phyloP scores from a whole-genome alignment of 2,329 filamentous ascomycete genomes.

The Phialemoniopsis sp. region DNA sequence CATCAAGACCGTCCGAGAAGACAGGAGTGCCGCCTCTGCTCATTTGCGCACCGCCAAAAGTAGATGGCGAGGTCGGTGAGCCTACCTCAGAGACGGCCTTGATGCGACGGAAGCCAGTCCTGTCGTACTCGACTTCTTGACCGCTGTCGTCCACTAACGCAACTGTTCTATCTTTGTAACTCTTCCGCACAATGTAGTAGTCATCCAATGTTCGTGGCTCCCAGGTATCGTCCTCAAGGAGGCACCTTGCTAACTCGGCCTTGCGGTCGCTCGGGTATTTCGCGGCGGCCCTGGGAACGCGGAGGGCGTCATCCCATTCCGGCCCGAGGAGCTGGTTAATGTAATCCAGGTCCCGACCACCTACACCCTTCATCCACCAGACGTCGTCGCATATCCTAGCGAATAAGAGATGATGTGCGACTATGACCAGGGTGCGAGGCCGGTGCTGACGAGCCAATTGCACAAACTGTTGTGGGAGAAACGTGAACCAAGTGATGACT shows the following conservation, averaged over 20 bases:
- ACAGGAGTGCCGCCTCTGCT: too few species aligned
- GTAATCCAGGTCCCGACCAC: slow-evolving; percentile 38
- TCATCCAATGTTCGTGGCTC: slow-evolving; percentile 20
- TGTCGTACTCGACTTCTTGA: slow-evolving; percentile 4
- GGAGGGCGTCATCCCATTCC: slow-evolving; percentile 34
- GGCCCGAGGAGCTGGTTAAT: slow-evolving; percentile 33
- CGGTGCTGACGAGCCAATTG: slow-evolving; percentile 33
- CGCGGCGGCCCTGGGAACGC: slow-evolving; percentile 33
- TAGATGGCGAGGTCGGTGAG: too few species aligned
- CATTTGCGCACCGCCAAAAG: too few species aligned
- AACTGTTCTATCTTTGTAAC: too few species aligned
- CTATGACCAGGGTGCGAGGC: slow-evolving; percentile 44
- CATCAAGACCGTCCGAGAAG: too few species aligned
- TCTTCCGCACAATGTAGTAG: too few species aligned
- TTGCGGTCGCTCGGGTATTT: slow-evolving; percentile 18
- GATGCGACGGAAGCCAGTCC: not conserved
- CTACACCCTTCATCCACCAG: slow-evolving; percentile 49
- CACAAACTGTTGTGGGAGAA: slow-evolving; percentile 38
- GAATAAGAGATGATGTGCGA: slow-evolving; percentile 50
- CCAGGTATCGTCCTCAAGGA: slow-evolving; percentile 42
- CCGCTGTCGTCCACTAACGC: slow-evolving; percentile 11
- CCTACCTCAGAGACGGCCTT: not conserved
- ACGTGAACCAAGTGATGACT: slow-evolving; percentile 50
- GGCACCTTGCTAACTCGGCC: slow-evolving; percentile 30
- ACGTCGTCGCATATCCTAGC: slow-evolving; percentile 33